Evolutionary conservation across 1,284 basidiomycete genomes (phyloP).

Genomic region (Tylopilus microsporus): DNA sequence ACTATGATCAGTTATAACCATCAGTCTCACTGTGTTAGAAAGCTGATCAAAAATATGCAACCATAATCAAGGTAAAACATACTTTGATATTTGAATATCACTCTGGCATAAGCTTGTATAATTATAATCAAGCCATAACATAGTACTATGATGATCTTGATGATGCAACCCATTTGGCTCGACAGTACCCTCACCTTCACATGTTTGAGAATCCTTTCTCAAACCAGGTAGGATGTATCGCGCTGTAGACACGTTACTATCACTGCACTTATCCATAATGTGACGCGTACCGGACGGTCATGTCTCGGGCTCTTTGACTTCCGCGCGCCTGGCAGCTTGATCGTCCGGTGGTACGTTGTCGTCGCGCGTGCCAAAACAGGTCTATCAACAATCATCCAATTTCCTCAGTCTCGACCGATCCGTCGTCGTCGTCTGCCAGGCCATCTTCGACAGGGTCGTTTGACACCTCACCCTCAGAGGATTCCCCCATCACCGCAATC

Average conservation of each 20-base stretch:
- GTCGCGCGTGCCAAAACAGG: slow-evolving; percentile 19
- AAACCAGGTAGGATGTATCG: slow-evolving; percentile 66
- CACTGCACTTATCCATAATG: not conserved
- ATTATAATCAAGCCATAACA: no score
- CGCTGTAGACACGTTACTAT: slow-evolving; percentile 22
- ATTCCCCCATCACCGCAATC: no score
- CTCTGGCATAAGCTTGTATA: no score
- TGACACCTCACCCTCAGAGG: slow-evolving; percentile 26
- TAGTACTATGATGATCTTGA: no score
- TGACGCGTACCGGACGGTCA: slow-evolving; percentile 25
- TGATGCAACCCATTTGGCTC: slow-evolving; percentile 37
- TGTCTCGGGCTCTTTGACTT: not conserved
- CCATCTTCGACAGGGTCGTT: slow-evolving; percentile 16
- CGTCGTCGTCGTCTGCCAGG: slow-evolving; percentile 9
- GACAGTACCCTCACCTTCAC: slow-evolving; percentile 43
- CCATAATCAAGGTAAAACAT: no score
- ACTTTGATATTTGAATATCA: no score
- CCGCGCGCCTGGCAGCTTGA: slow-evolving; percentile 6
- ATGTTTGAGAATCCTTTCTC: slow-evolving; percentile 37
- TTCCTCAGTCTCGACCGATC: slow-evolving; percentile 6
- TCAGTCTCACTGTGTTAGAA: no score
- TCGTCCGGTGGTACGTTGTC: slow-evolving; percentile 18
- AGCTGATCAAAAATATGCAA: no score
- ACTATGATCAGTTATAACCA: no score
- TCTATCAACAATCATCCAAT: slow-evolving; percentile 19